phyloP scores from a whole-genome alignment of 345 rosid species.

The Melaleuca quinquenervia region DNA sequence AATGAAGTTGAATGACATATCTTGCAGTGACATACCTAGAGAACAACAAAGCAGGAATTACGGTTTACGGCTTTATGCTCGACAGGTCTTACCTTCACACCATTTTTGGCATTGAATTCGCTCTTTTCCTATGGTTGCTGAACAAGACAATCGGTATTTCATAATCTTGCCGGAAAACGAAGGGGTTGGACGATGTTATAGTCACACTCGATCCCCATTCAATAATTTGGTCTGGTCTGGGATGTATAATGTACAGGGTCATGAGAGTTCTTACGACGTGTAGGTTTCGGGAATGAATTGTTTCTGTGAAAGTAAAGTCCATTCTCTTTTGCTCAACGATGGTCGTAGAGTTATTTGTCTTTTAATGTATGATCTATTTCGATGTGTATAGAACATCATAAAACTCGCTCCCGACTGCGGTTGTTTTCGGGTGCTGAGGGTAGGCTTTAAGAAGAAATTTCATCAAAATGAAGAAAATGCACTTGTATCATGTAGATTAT shows the following conservation, averaged over 20 bases:
- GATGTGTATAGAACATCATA: background rate
- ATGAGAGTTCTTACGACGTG: background rate
- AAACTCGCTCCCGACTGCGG: background rate
- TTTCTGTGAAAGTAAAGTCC: background rate
- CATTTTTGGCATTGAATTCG: slow-evolving; percentile 66
- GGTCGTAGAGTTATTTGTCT: background rate
- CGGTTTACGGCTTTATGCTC: slow-evolving; percentile 71
- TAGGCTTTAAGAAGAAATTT: background rate
- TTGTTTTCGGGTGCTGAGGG: background rate
- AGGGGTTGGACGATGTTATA: background rate
- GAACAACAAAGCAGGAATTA: slow-evolving; percentile 82
- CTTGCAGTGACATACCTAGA: slow-evolving; percentile 73
- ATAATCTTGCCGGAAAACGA: background rate
- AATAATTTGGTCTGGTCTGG: background rate
- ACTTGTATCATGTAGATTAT: background rate
- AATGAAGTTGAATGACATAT: background rate
- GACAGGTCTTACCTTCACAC: slow-evolving; percentile 84
- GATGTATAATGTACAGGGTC: background rate
- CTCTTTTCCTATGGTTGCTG: slow-evolving; percentile 83
- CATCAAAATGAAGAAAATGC: background rate
- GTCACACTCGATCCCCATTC: background rate
- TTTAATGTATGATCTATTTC: background rate
- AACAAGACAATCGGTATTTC: slow-evolving; percentile 68
- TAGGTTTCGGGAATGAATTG: background rate
- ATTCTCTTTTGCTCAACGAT: background rate